Evolutionary conservation across 441 rosid species (phyloP).

Genomic region (Viola pubescens): DNA sequence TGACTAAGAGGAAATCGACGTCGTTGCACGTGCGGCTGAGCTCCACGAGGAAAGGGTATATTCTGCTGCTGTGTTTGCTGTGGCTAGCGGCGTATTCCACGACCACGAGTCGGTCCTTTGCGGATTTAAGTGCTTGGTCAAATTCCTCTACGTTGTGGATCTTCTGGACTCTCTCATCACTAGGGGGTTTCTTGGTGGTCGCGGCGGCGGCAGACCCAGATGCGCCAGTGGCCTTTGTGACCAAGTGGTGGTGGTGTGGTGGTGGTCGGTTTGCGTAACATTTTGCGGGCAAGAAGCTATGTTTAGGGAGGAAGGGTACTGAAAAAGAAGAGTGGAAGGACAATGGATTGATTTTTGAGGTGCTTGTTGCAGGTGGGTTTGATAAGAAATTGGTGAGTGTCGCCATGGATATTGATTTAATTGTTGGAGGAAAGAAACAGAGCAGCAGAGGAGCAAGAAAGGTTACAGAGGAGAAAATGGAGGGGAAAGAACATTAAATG

Average conservation of each 20-base stretch:
- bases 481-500: background rate
- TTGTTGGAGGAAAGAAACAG: background rate
- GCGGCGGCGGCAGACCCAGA: slow-evolving; percentile 42
- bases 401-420: slow-evolving; percentile 35
- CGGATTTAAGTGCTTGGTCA: slow-evolving; percentile 54
- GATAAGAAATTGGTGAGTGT: slow-evolving; percentile 37
- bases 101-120: slow-evolving; percentile 64
- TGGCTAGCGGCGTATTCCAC: slow-evolving; percentile 59
- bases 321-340: slow-evolving; percentile 21
- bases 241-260: background rate
- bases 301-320: slow-evolving; percentile 13
- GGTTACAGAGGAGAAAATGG: background rate
- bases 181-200: slow-evolving; percentile 25
- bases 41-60: slow-evolving; percentile 85
- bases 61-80: slow-evolving; percentile 40
- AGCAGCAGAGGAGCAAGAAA: background rate
- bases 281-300: slow-evolving; percentile 3
- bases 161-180: slow-evolving; percentile 47
- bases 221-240: slow-evolving; percentile 5
- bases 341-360: slow-evolving; percentile 17
- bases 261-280: too few relatives aligned
- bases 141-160: slow-evolving; percentile 66
- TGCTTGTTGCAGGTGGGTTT: slow-evolving; percentile 27
- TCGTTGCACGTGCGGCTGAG: slow-evolving; percentile 71
- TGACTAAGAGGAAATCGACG: slow-evolving; percentile 67